A percentile compares a stretch with the other conserved stretches of the same genome.
Conservation (phyloP, 129 eudicot genomes). For the Chrysanthemum makinoi region DNA sequence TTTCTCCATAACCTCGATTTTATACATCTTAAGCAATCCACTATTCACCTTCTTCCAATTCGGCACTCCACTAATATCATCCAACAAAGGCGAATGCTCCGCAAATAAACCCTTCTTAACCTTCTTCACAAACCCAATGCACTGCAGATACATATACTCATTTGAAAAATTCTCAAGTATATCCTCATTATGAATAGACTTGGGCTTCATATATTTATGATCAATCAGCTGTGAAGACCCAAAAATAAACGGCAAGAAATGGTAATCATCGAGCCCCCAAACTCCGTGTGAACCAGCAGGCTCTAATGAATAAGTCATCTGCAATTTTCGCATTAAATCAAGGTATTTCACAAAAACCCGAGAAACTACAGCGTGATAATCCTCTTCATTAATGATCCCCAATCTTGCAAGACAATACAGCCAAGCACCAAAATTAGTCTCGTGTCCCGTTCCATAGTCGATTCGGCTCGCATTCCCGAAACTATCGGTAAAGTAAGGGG, state of each 20-base stretch:
- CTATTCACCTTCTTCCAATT: constrained; percentile 90
- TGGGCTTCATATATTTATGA: constrained; percentile 97
- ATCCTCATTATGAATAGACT: constrained; percentile 88
- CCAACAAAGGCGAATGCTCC: constrained; percentile 94
- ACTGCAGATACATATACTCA: constrained; percentile 83
- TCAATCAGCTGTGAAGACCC: constrained; percentile 90
- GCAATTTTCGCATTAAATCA: constrained; percentile 84
- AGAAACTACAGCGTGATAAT: constrained; percentile 73
- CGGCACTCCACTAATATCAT: constrained; percentile 94
- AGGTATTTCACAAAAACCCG: constrained; percentile 79
- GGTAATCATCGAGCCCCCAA: constrained; percentile 99
- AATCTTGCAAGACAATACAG: constrained; percentile 71
- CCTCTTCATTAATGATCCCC: constrained; percentile 68
- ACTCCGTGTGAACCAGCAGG: constrained; percentile 99
- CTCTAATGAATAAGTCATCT: constrained; percentile 64
- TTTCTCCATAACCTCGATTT: constrained; percentile 91
- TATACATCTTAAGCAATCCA: constrained; percentile 95
- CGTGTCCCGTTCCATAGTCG: constrained; percentile 96
- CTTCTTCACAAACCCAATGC: constrained; percentile 85
- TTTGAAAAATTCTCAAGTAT: constrained; percentile 75
- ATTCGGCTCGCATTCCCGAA: constrained; percentile 81
- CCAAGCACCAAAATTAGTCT: constrained; percentile 94
- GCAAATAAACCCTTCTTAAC: constrained; percentile 87
- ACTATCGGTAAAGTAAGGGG: constrained; percentile 80
- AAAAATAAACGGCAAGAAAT: constrained; percentile 79